phyloP scores from a whole-genome alignment of 208 protist genomes.

The Leptomonas seymouri region DNA sequence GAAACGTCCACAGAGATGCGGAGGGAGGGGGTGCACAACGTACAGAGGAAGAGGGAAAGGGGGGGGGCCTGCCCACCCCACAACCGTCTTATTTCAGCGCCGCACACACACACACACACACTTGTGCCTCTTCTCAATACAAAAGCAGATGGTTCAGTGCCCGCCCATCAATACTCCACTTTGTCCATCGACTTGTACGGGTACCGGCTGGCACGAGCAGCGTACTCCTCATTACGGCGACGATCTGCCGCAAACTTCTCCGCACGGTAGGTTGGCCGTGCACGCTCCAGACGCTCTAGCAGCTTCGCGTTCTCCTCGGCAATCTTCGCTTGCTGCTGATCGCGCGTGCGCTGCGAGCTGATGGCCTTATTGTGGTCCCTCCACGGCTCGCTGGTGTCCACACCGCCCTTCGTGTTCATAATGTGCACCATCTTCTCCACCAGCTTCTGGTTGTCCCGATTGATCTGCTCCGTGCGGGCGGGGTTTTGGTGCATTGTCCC shows the following conservation, averaged over 20 bases:
- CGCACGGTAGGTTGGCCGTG: constrained; percentile 47
- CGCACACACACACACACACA: too few species aligned
- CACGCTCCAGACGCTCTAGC: constrained; percentile 48
- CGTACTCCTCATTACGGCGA: constrained; percentile 54
- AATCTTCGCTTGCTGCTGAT: constrained; percentile 39
- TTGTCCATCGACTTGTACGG: constrained; percentile 49
- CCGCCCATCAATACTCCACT: background rate
- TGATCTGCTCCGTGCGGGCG: constrained; percentile 38
- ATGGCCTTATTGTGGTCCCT: constrained; percentile 42
- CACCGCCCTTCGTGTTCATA: constrained; percentile 57
- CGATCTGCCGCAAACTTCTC: constrained; percentile 55
- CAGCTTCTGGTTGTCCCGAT: constrained; percentile 58
- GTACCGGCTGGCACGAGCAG: constrained; percentile 58
- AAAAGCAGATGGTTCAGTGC: background rate
- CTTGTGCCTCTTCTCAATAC: too few species aligned
- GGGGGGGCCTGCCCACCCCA: too few species aligned
- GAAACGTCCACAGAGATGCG: too few species aligned
- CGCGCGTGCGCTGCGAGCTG: constrained; percentile 49
- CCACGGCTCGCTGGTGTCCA: constrained; percentile 76
- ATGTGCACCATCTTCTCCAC: constrained; percentile 68
- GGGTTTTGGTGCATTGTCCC: constrained; percentile 35
- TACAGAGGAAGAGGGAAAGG: too few species aligned
- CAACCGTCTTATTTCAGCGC: too few species aligned
- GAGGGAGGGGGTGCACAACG: too few species aligned
- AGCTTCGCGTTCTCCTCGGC: constrained; percentile 59